Evolutionary conservation across 2,329 filamentous ascomycete species (phyloP), one percentile per base, ranked within the genome.

Genomic region (Ophidiomyces ophidiicola): DNA sequence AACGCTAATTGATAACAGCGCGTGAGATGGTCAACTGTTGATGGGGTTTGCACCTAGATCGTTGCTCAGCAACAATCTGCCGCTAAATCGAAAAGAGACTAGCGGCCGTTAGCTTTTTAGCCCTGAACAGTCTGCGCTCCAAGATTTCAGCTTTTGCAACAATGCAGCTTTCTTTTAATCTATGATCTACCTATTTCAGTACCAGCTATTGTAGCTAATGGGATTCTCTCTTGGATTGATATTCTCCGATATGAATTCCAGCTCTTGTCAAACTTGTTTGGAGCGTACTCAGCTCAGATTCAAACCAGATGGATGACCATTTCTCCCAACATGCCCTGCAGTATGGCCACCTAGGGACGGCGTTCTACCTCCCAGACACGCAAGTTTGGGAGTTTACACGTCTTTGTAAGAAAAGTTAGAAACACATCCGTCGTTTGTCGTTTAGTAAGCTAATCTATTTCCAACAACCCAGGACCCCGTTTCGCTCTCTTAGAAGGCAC

Each of bases 231-330:
- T 19, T 14, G 19, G 19, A 12, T 50, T 53, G 56, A 56, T 44
- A 59, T 61, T 55, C 44, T 50, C 34, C 44, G 34, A 25, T 15
- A 42, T 42, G 39, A 42, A 21, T 37, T 17, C 20, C 24, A 25
- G 18, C 15, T 37, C 29, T 46, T 45, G 43, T 42, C 39, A 31
- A 45, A 40, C 43, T 45, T 48, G 46, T 40, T 46, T 39, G 46
- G 48, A 44, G 46, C 51, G 45, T 45, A 29, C 49, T 33, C 57
- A 48, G 46, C 50, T 48, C 45, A 54, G 50, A 56, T 43, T 52
- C 53, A 61, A 61, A 57, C 69, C 71, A 51, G 61, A 77, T 77
- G 73, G 69, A 68, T 76, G 69, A 76, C 48, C 54, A 56, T 46
- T 52, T 56, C 30, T 52, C 57, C 33, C 56, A 57, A 56, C 4